Evolutionary conservation across 441 rosid genomes (phyloP).

Genomic region (Jatropha podagrica): DNA sequence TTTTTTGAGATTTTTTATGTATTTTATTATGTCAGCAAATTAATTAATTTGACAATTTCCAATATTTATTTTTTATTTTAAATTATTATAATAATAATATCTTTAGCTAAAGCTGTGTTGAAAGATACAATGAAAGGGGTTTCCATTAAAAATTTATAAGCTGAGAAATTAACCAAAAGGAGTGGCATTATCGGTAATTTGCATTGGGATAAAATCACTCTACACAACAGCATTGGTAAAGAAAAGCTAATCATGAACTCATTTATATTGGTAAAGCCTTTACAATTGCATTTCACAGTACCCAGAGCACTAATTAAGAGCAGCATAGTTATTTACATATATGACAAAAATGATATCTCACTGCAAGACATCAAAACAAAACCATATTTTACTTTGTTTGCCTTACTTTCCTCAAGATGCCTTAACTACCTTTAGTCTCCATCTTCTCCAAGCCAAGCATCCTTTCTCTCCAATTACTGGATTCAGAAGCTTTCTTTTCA

Average conservation of each 20-base stretch:
- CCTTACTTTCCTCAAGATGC: constrained; percentile 17
- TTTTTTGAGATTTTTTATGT: no score
- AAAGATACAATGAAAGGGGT: no score
- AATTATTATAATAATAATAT: no score
- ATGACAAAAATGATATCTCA: not conserved
- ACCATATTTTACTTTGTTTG: not conserved
- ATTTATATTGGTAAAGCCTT: not conserved
- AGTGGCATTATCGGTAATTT: no score
- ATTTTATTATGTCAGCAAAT: no score
- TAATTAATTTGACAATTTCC: no score
- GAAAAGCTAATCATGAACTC: not conserved
- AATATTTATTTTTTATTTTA: no score
- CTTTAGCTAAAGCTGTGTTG: no score
- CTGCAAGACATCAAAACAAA: not conserved
- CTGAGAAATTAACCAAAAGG: no score
- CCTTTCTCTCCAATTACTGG: constrained; percentile 42
- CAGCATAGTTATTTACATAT: not conserved
- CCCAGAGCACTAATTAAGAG: not conserved
- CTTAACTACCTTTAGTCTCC: constrained; percentile 51
- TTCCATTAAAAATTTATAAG: no score
- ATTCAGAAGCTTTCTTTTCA: constrained; percentile 54
- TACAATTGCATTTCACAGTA: not conserved
- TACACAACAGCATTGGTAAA: not conserved
- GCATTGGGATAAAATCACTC: no score
- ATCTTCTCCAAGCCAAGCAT: constrained; percentile 51